A percentile compares a stretch with the other conserved stretches of the same genome.
Evolutionary conservation across 2,329 filamentous ascomycete species (phyloP).

Genomic region (Beauveria sp.): DNA sequence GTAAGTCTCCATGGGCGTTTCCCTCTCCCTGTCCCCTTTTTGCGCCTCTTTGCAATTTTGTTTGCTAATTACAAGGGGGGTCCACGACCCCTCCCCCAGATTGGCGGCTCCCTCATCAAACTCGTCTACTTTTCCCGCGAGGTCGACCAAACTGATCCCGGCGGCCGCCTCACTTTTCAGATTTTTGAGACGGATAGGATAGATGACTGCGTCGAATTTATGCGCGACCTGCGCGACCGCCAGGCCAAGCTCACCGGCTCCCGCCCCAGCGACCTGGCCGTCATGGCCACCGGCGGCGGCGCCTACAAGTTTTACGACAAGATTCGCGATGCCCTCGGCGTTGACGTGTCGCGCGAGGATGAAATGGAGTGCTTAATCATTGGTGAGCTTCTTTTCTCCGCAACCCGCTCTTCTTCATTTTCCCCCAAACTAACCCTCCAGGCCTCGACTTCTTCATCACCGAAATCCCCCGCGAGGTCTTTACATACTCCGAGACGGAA

Average conservation of each 20-base stretch:
- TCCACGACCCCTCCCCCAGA: constrained; percentile 43
- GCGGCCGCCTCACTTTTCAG: constrained; percentile 88
- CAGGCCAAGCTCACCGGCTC: constrained; percentile 70
- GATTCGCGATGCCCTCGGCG: constrained; percentile 73
- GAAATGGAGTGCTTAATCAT: constrained; percentile 99
- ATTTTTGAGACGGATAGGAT: constrained; percentile 95
- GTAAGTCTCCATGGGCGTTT: constrained; percentile 45
- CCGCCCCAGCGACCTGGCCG: constrained; percentile 63
- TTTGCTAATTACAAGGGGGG: neutral
- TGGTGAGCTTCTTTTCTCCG: constrained; percentile 41
- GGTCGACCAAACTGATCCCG: constrained; percentile 67
- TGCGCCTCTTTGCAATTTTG: neutral
- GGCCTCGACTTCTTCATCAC: constrained; percentile 98
- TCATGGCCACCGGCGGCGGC: constrained; percentile 94
- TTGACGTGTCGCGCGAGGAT: constrained; percentile 86
- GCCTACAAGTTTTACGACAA: constrained; percentile 96
- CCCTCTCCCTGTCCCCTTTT: constrained; percentile 9
- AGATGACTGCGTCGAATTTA: constrained; percentile 87
- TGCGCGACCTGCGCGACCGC: constrained; percentile 76
- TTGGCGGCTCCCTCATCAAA: constrained; percentile 91
- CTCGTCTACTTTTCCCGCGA: constrained; percentile 96
- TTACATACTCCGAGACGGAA: constrained; percentile 86
- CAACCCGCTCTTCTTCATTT: neutral
- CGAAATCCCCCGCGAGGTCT: constrained; percentile 93
- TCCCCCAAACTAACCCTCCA: constrained; percentile 24